A percentile compares a stretch with the other conserved stretches of the same genome.
Evolutionary conservation across 257 asterid species (phyloP).

Genomic region (Eucommia ulmoides): DNA sequence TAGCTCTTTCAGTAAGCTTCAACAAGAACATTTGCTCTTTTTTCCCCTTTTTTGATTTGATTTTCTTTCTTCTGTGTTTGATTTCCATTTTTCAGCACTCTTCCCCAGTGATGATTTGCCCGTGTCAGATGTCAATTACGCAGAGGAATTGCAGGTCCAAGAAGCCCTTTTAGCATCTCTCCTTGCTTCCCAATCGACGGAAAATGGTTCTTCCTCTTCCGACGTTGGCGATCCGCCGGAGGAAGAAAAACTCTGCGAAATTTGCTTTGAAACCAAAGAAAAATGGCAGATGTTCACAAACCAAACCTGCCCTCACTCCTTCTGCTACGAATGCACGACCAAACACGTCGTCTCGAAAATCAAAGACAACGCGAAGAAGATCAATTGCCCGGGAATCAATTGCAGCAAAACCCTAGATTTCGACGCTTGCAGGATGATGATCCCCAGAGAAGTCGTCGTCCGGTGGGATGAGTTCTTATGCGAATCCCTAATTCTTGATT

Average conservation of each 20-base stretch:
- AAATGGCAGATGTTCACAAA: constrained; percentile 53
- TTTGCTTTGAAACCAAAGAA: constrained; percentile 50
- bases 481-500: constrained; percentile 40
- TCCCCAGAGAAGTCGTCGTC: constrained; percentile 29
- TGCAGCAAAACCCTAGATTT: constrained; percentile 29
- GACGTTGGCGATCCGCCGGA: constrained; percentile 8
- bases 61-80: not conserved
- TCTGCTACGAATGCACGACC: constrained; percentile 50
- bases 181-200: constrained; percentile 6
- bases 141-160: constrained; percentile 33
- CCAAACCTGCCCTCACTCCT: constrained; percentile 37
- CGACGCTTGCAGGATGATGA: constrained; percentile 29
- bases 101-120: not conserved
- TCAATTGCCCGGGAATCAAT: constrained; percentile 36
- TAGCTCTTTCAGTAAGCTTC: no score
- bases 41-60: not conserved
- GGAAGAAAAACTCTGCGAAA: constrained; percentile 27
- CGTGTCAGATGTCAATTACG: constrained; percentile 23
- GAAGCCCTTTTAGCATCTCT: constrained; percentile 39
- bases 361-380: constrained; percentile 17
- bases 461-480: constrained; percentile 51
- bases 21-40: no score
- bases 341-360: constrained; percentile 36
- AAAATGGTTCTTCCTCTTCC: constrained; percentile 25
- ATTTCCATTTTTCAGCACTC: not conserved